Conservation (phyloP, 1,139 yeast genomes). For the Yarrowia galli region DNA sequence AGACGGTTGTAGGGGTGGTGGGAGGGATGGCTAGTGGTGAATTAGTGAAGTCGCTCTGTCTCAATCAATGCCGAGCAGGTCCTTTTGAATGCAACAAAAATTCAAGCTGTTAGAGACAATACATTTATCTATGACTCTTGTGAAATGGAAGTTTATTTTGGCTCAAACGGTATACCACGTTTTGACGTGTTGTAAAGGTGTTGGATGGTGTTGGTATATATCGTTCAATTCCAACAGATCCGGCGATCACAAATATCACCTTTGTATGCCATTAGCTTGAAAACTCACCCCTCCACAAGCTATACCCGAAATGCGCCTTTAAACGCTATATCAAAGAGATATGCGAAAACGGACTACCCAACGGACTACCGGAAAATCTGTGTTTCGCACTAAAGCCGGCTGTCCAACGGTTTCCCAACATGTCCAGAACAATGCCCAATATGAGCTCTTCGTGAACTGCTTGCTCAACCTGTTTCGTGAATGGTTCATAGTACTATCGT, state of each 20-base stretch:
- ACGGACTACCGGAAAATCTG: constrained; percentile 9
- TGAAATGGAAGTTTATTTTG: constrained; percentile 21
- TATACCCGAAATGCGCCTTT: not conserved
- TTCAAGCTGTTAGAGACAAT: not conserved
- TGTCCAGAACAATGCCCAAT: not conserved
- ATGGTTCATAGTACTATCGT: no score
- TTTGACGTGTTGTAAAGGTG: not conserved
- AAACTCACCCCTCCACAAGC: not conserved
- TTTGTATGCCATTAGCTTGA: not conserved
- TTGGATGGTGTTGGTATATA: not conserved
- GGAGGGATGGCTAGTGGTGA: not conserved
- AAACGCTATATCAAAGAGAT: constrained; percentile 3
- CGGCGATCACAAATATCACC: not conserved
- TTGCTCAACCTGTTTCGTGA: no score
- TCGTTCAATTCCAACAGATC: no score
- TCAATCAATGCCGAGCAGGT: not conserved
- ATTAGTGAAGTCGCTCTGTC: not conserved
- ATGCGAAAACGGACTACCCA: constrained; percentile 29
- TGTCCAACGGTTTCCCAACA: not conserved
- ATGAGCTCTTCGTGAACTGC: not conserved
- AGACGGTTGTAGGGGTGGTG: not conserved
- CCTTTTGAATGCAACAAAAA: no score
- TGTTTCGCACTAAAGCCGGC: constrained; percentile 2
- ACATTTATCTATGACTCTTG: constrained; percentile 1
- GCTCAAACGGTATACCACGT: not conserved